Conservation (phyloP, 1,284 basidiomycete species). For the Microbotryum scabiosae region DNA sequence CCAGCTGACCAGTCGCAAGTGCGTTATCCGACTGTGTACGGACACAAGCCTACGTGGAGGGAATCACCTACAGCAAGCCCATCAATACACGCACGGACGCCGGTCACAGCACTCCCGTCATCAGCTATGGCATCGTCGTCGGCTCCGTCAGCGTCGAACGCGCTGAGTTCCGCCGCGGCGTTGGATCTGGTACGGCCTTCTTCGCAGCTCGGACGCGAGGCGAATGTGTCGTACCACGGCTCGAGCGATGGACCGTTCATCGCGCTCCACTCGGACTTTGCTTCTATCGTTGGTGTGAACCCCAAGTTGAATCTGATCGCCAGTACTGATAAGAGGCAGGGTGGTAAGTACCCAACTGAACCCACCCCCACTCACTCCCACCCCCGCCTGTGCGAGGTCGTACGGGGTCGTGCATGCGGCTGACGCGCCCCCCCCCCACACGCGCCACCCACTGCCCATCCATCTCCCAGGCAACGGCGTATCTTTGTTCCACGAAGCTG, state of each 20-base stretch:
- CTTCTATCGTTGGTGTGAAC: neutral
- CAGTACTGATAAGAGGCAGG: neutral
- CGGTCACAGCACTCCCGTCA: no score
- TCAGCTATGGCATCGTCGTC: no score
- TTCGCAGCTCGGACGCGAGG: neutral
- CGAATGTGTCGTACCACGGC: neutral
- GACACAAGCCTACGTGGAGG: no score
- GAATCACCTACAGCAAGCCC: no score
- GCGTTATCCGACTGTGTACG: no score
- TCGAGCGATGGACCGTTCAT: neutral
- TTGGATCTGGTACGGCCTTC: neutral
- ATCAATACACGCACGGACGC: no score
- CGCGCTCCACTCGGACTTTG: neutral
- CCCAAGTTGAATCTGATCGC: neutral
- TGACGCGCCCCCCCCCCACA: no score
- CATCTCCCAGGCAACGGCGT: neutral
- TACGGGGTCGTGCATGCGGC: neutral
- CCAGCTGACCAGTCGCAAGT: no score
- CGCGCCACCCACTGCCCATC: no score
- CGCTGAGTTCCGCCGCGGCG: neutral
- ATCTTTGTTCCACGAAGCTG: slow-evolving; percentile 1
- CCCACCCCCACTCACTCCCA: neutral
- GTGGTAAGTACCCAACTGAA: neutral
- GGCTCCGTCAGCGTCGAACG: neutral
- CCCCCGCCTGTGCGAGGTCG: neutral